phyloP scores from a whole-genome alignment of 1,284 basidiomycete genomes.

The Leccinum pachyderme region DNA sequence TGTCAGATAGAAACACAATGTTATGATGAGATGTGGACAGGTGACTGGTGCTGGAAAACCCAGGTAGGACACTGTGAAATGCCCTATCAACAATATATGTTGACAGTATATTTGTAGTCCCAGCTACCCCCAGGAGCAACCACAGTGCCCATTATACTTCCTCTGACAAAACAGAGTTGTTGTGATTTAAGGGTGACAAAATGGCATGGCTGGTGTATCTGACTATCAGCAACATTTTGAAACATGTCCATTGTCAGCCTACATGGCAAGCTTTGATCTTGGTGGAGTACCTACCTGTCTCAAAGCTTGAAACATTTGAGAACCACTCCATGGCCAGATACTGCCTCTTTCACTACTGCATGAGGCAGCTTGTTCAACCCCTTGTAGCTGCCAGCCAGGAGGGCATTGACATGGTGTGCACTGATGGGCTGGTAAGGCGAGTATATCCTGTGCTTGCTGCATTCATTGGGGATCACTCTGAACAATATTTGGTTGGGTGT shows the following conservation, averaged over 20 bases:
- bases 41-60: not conserved
- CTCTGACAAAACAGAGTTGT: not conserved
- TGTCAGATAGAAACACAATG: not conserved
- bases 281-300: no score
- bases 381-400: no score
- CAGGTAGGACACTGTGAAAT: not conserved
- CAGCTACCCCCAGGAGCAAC: not conserved
- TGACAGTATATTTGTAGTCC: not conserved
- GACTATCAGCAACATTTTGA: no score
- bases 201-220: not conserved
- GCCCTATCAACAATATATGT: not conserved
- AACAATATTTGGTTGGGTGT: conserved; percentile 27
- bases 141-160: no score
- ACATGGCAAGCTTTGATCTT: no score
- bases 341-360: no score
- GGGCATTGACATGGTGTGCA: no score
- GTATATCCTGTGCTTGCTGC: conserved; percentile 24
- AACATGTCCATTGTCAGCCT: no score
- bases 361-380: no score
- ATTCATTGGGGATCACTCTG: conserved; percentile 15
- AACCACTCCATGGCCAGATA: no score
- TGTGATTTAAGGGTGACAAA: not conserved
- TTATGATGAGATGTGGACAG: not conserved
- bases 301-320: no score
- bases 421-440: not conserved